phyloP scores from a whole-genome alignment of 768 basidiomycete species.

The Gelatoporia subvermispora region DNA sequence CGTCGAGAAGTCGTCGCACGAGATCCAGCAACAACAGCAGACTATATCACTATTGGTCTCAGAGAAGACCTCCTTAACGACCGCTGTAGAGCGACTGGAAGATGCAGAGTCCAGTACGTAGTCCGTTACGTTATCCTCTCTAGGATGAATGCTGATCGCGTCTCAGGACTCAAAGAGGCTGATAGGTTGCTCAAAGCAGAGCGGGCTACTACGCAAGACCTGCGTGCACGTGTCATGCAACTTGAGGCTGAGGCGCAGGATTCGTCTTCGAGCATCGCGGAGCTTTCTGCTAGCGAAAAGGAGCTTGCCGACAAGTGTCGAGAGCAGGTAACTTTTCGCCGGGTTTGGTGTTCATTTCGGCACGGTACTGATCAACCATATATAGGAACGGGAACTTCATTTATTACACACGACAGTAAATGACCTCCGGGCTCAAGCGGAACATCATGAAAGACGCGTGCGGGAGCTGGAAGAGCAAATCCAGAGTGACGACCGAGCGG shows the following conservation, averaged over 20 bases:
- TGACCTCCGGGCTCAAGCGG: constrained; percentile 49
- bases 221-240: constrained; percentile 32
- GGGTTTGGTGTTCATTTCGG: neutral
- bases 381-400: constrained; percentile 73
- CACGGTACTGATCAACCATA: neutral
- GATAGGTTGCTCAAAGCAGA: constrained; percentile 20
- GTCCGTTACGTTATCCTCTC: neutral
- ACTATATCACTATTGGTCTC: constrained; percentile 35
- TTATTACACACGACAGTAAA: constrained; percentile 48
- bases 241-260: constrained; percentile 38
- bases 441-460: constrained; percentile 50
- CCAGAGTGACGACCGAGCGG: constrained; percentile 77
- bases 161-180: constrained; percentile 19
- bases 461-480: constrained; percentile 79
- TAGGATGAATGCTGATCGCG: neutral
- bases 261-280: constrained; percentile 33
- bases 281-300: constrained; percentile 47
- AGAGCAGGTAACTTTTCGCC: constrained; percentile 42
- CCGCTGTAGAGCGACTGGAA: constrained; percentile 26
- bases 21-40: constrained; percentile 29
- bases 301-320: constrained; percentile 44
- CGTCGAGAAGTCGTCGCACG: constrained; percentile 14
- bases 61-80: constrained; percentile 30
- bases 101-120: constrained; percentile 26
- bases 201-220: constrained; percentile 8